Conservation (phyloP, 371 early-diverging fungal species). For the Apophysomyces variabilis region DNA sequence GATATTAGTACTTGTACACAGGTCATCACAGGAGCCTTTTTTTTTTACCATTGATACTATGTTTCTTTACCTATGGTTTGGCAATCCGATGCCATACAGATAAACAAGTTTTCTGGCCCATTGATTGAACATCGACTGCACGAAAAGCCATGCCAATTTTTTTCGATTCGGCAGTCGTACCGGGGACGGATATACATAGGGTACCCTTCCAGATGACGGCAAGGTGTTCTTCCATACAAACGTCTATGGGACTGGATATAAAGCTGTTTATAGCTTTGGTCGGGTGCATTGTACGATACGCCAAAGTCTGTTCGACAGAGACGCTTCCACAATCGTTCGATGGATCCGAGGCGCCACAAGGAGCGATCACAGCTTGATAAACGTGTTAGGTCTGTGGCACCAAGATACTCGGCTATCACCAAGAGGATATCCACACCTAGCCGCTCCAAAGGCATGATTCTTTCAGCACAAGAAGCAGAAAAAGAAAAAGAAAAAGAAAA, state of each 20-base stretch:
- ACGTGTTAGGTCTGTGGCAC: constrained; percentile 10
- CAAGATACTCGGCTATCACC: constrained; percentile 16
- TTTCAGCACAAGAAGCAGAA: too few relatives aligned
- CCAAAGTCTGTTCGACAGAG: constrained; percentile 25
- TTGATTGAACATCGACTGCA: constrained; percentile 8
- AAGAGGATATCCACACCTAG: neutral
- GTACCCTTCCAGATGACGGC: constrained; percentile 20
- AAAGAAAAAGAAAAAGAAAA: neutral
- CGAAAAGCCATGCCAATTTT: neutral
- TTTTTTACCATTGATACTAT: neutral
- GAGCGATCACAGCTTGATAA: constrained; percentile 15
- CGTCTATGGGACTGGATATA: constrained; percentile 18
- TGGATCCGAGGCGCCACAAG: constrained; percentile 6
- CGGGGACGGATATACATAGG: too few relatives aligned
- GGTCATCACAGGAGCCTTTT: too few relatives aligned
- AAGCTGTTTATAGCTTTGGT: constrained; percentile 27
- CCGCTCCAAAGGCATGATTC: too few relatives aligned
- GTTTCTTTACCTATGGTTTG: constrained; percentile 13
- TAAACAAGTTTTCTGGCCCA: constrained; percentile 26
- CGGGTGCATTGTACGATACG: constrained; percentile 32
- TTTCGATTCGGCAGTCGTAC: neutral
- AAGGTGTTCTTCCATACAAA: constrained; percentile 24
- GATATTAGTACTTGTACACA: too few relatives aligned
- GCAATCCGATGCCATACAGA: constrained; percentile 24
- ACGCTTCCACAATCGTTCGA: constrained; percentile 32